A percentile compares a stretch with the other conserved stretches of the same genome.
phyloP scores from a whole-genome alignment of 2,329 filamentous ascomycete species.

The Acrodontium crateriforme region DNA sequence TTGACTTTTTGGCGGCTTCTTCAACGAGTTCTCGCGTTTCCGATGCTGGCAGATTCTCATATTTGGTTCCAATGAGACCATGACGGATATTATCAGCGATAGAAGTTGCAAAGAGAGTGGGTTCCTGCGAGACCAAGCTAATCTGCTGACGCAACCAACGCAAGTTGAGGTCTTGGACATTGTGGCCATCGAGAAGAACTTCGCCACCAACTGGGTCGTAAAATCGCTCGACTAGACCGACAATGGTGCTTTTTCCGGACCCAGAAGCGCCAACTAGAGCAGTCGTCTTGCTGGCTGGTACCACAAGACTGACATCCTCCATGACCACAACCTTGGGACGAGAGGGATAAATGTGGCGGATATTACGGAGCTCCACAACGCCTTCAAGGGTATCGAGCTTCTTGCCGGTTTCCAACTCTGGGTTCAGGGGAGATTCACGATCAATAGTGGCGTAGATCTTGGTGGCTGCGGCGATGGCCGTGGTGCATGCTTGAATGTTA shows the following conservation, averaged over 20 bases:
- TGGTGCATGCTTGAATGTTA: constrained; percentile 74
- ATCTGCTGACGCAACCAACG: constrained; percentile 88
- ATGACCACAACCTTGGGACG: constrained; percentile 82
- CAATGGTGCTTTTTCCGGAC: constrained; percentile 87
- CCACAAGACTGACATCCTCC: constrained; percentile 62
- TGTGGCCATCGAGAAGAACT: constrained; percentile 68
- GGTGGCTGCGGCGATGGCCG: constrained; percentile 64
- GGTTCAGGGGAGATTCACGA: constrained; percentile 69
- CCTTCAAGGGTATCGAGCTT: constrained; percentile 62
- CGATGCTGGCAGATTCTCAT: constrained; percentile 55
- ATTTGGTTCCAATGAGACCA: constrained; percentile 71
- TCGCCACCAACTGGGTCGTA: constrained; percentile 76
- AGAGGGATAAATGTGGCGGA: constrained; percentile 92
- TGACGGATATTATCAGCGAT: constrained; percentile 86
- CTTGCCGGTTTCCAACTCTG: constrained; percentile 54
- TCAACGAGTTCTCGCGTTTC: constrained; percentile 57
- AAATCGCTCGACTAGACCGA: constrained; percentile 85
- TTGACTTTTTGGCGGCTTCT: constrained; percentile 76
- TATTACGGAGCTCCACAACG: constrained; percentile 61
- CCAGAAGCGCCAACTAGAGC: constrained; percentile 89
- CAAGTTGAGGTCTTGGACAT: constrained; percentile 70
- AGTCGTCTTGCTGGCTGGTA: constrained; percentile 83
- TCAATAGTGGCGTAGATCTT: constrained; percentile 96
- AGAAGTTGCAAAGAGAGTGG: constrained; percentile 75
- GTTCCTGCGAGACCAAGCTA: constrained; percentile 84